Evolutionary conservation across 305 asterid species (phyloP), one percentile per base, ranked within the genome.

Genomic region (Ilex paraguariensis): DNA sequence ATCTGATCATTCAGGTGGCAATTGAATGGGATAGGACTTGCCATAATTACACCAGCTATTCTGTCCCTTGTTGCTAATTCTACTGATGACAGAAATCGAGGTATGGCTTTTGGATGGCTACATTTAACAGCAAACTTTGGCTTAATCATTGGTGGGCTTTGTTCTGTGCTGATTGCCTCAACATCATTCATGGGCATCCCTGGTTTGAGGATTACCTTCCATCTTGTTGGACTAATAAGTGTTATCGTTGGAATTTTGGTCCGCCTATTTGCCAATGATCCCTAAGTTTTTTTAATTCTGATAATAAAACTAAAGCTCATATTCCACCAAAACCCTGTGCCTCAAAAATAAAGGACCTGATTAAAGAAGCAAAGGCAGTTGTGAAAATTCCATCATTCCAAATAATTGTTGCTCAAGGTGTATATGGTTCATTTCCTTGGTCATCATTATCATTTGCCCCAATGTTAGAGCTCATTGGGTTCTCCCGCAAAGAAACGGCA

Each of bases 181-280:
- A 70, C 84, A 0, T 54, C 95, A 3, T 64, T 84, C 76, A 60
- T 82, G 81, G 97, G 97, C 6, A 77, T 90, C 15, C 81, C 95
- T 0, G 97, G 97, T 45, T 90, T 96, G 97, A 78, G 97, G 68
- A 57, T 90, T 1, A 85, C 96, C 10, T 90, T 90, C 70, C 87
- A 84, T 80, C 61, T 90, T 11, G 95, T 90, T 40, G 96, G 84
- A 40, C 17, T 79, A 10, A 17, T 90, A 63, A 90, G 97, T 33
- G 81, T 87, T 45, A 39, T 80, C 4, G 77, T 90, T 10, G 96
- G 95, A 8, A 60, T 82, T 59, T 64, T 78, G 39, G 89, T 90
- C 39, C 54, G 69, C 33, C 60, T 85, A 8, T 86, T 87, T 36
- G 97, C 96, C 44, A 69, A 28, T 7, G 97, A 90, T 73, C 96